A percentile compares a stretch with the other conserved stretches of the same genome.
Conservation (phyloP, 495 filamentous ascomycete species). For the Neurospora sp. region DNA sequence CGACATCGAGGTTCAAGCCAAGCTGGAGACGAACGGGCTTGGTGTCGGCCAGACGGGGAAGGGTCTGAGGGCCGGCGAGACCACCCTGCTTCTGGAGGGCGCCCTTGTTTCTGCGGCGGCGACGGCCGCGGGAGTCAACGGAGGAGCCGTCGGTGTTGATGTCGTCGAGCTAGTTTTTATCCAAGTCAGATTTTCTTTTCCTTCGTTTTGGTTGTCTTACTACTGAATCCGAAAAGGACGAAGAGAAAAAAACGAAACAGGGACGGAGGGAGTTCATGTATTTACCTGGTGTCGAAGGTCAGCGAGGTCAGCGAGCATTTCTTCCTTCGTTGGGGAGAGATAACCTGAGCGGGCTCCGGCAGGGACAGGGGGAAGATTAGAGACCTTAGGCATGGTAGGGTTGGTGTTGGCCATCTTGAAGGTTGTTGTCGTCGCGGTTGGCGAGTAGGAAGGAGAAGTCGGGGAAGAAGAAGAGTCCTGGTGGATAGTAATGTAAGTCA, state of each 20-base stretch:
- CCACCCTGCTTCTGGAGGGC: constrained; percentile 7
- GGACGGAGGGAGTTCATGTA: background rate
- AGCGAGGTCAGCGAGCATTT: constrained; percentile 18
- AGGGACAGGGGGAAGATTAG: constrained; percentile 7
- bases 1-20: constrained; percentile 26
- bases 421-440: background rate
- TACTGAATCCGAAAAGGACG: background rate
- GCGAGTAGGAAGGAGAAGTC: background rate
- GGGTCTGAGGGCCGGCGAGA: constrained; percentile 1
- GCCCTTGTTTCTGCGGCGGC: constrained; percentile 17
- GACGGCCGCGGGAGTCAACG: constrained; percentile 16
- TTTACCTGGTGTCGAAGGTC: constrained; percentile 20
- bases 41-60: constrained; percentile 19
- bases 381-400: constrained; percentile 22
- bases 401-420: constrained; percentile 16
- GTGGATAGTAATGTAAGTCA: constrained; percentile 38
- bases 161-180: constrained; percentile 15
- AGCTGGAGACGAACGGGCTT: constrained; percentile 27
- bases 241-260: background rate
- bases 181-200: background rate
- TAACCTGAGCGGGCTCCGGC: constrained; percentile 2
- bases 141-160: constrained; percentile 18
- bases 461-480: constrained; percentile 34
- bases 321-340: constrained; percentile 9
- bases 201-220: background rate